Base-by-base conservation (phyloP, 352 stramenopile genomes). In the Globisporangium paroecandrum region DNA sequence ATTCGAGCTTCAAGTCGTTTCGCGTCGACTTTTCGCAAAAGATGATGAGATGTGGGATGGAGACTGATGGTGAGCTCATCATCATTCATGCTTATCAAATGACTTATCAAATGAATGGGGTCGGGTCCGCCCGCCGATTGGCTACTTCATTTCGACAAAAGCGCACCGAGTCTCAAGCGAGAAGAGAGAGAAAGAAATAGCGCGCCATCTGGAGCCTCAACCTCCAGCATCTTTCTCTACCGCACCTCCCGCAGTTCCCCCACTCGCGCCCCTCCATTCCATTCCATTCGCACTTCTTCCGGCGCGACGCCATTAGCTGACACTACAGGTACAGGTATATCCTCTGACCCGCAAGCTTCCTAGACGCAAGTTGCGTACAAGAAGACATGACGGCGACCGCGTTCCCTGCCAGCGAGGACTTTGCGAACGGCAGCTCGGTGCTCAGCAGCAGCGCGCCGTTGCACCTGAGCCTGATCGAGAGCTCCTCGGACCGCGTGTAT, bases 401-500 rank as follows among this genome's bases (percentile, higher is more conserved):
- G 32, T 38, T 47, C 12, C 56, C 56, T 32, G 5, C 56, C n/a
- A 29, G n/a, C n/a, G 20, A 49, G 43, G 43, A 51, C 43, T 51
- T 51, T n/a, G 6, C 13, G n/a, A 32, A 18, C 9, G 15, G 12
- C 29, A 61, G n/a, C n/a, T 18, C 18, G 25, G 27, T 41, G 3
- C 27, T 24, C 32, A 62, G 32, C n/a, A 62, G n/a, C 20, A 62
- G 32, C 32, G 32, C 32, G 32, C n/a, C 56, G 12, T n/a, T 62
- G 32, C 56, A 66, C 47, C 62, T 38, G 5, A 43, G 46, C 20
- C 10, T 47, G 46, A 20, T 60, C 47, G 69, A 75, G n/a, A 72
- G 69, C 51, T 54, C 74, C 15, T 73, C 69, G 27, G 81, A 89
- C 29, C 75, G 76, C 64, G 77, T 76, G 58, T 91, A 91, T 61